Conservation (phyloP, 2,329 filamentous ascomycete species). For the Immersiporthe knoxdaviesiana region DNA sequence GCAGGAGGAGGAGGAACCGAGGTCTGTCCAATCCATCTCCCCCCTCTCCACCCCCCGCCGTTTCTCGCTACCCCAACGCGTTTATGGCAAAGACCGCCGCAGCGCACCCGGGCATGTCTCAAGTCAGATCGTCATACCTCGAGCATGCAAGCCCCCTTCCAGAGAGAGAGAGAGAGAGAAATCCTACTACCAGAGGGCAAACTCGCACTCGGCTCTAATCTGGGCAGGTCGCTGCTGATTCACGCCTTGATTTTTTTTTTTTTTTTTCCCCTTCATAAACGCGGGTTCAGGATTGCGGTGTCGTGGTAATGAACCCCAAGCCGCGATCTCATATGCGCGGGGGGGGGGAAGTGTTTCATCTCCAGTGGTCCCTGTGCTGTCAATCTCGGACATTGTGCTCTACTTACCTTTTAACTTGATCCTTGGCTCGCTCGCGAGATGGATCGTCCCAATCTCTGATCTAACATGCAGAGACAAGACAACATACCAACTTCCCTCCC, state of each 20-base stretch:
- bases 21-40: background rate
- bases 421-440: background rate
- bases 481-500: background rate
- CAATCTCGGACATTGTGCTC: background rate
- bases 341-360: background rate
- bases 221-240: background rate
- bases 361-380: background rate
- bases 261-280: no score
- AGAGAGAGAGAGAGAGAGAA: background rate
- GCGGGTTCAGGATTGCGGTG: background rate
- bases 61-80: constrained; percentile 4
- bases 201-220: background rate
- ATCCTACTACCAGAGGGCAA: background rate
- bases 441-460: constrained; percentile 1
- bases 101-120: background rate
- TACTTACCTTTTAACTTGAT: background rate
- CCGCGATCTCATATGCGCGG: background rate
- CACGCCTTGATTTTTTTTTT: no score
- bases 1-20: constrained; percentile 6
- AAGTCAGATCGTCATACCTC: background rate
- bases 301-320: background rate
- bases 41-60: no score
- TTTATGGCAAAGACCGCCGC: background rate
- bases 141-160: background rate
- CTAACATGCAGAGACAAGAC: constrained; percentile 1